Evolutionary conservation across 1,284 basidiomycete species (phyloP), one percentile per base, ranked within the genome.

Genomic region (Boletellus deceptivus): DNA sequence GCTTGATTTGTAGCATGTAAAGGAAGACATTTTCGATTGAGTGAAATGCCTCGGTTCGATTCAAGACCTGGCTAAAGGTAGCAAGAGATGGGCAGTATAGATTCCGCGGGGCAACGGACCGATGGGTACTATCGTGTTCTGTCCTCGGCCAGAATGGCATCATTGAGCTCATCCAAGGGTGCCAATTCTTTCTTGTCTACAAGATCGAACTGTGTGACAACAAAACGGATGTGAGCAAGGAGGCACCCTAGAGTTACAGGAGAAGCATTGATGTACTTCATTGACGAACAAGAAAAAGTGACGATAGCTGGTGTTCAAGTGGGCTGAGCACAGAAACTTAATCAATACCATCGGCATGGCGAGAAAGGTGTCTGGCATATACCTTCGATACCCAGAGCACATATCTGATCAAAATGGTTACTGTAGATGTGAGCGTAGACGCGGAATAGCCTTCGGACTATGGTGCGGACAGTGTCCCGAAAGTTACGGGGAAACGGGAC

Each of bases 401-500:
- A 99, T 55, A 99, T 93, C 66, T 98, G 96, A 63, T 98, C 96
- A 71, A 99, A 99, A 72, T 99, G 97, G 62, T 95, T 95, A 78
- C 96, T 97, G 77, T 99, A 99, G 63, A 99, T 86, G 70, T 99
- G 97, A 20, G 95, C 97, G 67, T 99, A 99, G 38, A 99, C 91
- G 14, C 97, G 82, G 80, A 99, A 99, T 43, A 99, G 73, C 24
- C 97, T 82, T 47, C 97, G 82, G 51, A 95, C 82, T 53, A 99
- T 94, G 14, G 92, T 93, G 69, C 93, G 89, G 56, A 98, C 88
- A 0, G 91, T 96, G 18, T 91, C 86, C 40, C 86, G 83, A 72
- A 99, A 99, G 64, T 86, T 92, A 65, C 83, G 84, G 3, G 96
- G 92, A 70, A 99, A 99, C 2, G 93, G 86, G 6, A 94, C 86